Conservation (phyloP, 208 protist genomes). For the Crithidia fasciculata region DNA sequence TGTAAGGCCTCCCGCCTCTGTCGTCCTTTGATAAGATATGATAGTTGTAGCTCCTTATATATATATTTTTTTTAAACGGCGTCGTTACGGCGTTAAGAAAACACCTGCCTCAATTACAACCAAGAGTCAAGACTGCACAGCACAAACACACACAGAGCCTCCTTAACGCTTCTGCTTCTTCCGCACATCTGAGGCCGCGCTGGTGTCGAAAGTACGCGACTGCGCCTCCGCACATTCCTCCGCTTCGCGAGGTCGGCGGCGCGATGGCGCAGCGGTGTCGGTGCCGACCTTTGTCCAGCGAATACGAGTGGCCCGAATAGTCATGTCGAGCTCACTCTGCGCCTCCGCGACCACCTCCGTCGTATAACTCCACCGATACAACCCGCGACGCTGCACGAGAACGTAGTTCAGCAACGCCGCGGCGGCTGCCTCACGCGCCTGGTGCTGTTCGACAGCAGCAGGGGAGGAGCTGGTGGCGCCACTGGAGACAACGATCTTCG, state of each 20-base stretch:
- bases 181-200: no score
- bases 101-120: no score
- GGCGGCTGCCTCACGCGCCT: constrained; percentile 23
- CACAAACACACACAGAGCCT: background rate
- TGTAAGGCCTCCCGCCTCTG: no score
- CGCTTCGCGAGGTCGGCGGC: constrained; percentile 14
- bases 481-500: background rate
- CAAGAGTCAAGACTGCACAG: no score
- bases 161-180: background rate
- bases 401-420: constrained; percentile 27
- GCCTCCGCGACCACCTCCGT: constrained; percentile 55
- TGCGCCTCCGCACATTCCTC: background rate
- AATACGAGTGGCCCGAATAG: constrained; percentile 66
- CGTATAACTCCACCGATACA: constrained; percentile 44
- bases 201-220: no score
- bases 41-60: no score
- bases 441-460: constrained; percentile 11
- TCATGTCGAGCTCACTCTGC: constrained; percentile 76
- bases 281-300: constrained; percentile 36
- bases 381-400: constrained; percentile 44
- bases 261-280: background rate
- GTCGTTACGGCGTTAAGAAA: no score
- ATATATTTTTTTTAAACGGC: no score
- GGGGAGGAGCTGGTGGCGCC: constrained; percentile 4
- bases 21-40: no score